Evolutionary conservation across 2,329 filamentous ascomycete species (phyloP).

Genomic region (Byssochlamys sp.): DNA sequence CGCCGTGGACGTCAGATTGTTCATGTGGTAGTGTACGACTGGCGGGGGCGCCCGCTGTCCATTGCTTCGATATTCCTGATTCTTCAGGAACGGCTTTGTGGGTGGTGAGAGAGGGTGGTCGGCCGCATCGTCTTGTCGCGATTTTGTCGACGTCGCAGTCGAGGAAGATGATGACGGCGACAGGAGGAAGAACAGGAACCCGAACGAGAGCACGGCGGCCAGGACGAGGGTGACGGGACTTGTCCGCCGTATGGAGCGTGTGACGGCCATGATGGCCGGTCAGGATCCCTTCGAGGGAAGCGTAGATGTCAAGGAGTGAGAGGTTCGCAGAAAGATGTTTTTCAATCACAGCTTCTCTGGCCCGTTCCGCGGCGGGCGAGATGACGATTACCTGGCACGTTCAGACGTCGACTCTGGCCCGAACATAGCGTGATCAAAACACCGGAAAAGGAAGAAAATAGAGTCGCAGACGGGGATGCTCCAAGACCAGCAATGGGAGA

Average conservation of each 20-base stretch:
- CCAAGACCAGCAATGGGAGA: background rate
- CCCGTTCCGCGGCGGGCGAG: background rate
- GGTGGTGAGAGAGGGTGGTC: constrained; percentile 64
- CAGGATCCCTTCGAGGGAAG: constrained; percentile 9
- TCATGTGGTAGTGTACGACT: constrained; percentile 86
- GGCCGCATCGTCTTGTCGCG: constrained; percentile 50
- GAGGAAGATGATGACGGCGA: constrained; percentile 44
- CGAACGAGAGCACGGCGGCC: constrained; percentile 61
- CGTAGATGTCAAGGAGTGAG: background rate
- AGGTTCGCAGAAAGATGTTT: background rate
- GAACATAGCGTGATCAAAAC: background rate
- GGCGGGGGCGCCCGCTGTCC: constrained; percentile 59
- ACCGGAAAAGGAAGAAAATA: background rate
- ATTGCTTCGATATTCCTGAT: constrained; percentile 40
- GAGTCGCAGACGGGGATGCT: background rate
- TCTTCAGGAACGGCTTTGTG: constrained; percentile 64
- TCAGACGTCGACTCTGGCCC: background rate
- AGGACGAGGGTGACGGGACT: constrained; percentile 67
- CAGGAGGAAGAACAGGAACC: constrained; percentile 58
- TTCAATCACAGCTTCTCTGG: background rate
- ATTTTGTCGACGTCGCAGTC: constrained; percentile 39
- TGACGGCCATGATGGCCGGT: constrained; percentile 43
- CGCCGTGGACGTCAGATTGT: constrained; percentile 76
- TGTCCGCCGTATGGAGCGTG: constrained; percentile 65
- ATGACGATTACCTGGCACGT: background rate